Conservation (phyloP, 371 early-diverging fungal genomes). For the Mucor saturninus region DNA sequence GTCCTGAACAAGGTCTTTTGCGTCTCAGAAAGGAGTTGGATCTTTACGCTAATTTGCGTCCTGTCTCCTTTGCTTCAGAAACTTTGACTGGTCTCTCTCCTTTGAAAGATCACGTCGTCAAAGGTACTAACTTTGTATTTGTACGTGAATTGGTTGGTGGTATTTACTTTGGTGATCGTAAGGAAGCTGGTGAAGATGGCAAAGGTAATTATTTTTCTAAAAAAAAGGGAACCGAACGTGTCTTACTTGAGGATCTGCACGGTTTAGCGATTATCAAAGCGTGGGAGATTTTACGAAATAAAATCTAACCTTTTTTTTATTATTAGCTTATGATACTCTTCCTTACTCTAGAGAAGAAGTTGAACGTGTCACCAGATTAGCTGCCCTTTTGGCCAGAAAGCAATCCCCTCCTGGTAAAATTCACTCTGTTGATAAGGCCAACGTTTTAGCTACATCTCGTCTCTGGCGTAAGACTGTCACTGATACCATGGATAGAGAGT, state of each 20-base stretch:
- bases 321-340: conserved; percentile 85
- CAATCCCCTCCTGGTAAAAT: conserved; percentile 83
- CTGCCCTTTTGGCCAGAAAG: conserved; percentile 81
- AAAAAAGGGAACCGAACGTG: background rate
- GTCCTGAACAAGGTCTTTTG: conserved; percentile 95
- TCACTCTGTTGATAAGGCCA: conserved; percentile 97
- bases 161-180: conserved; percentile 94
- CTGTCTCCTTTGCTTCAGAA: conserved; percentile 91
- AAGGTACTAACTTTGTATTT: conserved; percentile 89
- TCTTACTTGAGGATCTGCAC: no score
- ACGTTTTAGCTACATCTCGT: conserved; percentile 96
- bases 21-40: conserved; percentile 89
- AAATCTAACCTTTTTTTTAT: background rate
- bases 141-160: conserved; percentile 96
- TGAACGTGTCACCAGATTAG: conserved; percentile 91
- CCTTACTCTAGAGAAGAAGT: conserved; percentile 90
- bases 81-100: conserved; percentile 83
- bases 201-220: conserved; percentile 39
- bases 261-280: background rate
- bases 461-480: conserved; percentile 94
- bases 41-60: conserved; percentile 95
- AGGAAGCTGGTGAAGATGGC: conserved; percentile 85
- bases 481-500: conserved; percentile 84
- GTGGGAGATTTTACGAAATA: conserved; percentile 8
- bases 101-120: conserved; percentile 87